These are phyloP conservation scores for Monotropa hypopitys DNA, from an alignment of 179 eudicot species.

Conservation along the genomic window DNA sequence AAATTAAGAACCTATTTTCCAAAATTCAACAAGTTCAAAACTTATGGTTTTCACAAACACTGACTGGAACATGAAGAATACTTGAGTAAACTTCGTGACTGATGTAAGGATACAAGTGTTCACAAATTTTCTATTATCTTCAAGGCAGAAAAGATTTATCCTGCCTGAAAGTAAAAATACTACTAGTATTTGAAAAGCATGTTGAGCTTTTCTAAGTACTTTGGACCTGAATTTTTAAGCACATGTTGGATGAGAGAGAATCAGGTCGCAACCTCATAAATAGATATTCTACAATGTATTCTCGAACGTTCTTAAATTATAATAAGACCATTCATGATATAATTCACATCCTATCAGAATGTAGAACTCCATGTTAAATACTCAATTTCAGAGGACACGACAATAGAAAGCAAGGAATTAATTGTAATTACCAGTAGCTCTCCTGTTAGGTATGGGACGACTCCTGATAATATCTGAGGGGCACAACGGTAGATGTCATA, in stretches of 20 bases:
- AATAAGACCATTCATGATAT: neutral
- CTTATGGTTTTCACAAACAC: neutral
- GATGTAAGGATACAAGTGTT: neutral
- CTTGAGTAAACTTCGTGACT: neutral
- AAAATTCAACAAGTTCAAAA: conserved; percentile 1
- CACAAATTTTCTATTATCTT: neutral
- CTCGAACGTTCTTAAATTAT: neutral
- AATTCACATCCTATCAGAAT: neutral
- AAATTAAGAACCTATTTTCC: neutral
- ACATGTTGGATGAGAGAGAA: neutral
- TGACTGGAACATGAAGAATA: neutral
- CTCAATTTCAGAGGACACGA: neutral
- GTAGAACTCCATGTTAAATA: neutral
- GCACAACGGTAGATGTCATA: conserved; percentile 82
- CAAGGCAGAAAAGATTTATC: neutral
- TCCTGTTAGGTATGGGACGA: conserved; percentile 82
- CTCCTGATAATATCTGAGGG: conserved; percentile 73
- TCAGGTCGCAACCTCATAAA: neutral
- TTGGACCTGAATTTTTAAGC: neutral
- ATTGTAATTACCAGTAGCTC: conserved; percentile 68
- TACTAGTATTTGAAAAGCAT: neutral
- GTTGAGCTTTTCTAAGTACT: neutral
- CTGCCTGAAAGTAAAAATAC: neutral
- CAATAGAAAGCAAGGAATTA: conserved; percentile 7
- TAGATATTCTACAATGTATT: neutral